Evolutionary conservation across 1,139 yeast species (phyloP).

Genomic region (Arxiozyma slooffiae): DNA sequence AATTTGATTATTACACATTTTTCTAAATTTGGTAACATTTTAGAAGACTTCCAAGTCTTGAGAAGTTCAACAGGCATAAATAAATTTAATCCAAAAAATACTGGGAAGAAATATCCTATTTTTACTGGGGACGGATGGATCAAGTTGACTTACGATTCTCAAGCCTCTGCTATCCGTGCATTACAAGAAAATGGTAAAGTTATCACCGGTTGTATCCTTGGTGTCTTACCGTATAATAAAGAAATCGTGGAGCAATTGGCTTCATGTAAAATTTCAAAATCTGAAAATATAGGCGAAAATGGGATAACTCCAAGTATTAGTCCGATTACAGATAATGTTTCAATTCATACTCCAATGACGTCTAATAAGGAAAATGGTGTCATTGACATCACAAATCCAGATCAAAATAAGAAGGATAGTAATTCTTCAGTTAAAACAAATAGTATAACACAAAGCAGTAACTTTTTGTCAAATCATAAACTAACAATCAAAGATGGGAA

Average conservation of each 20-base stretch:
- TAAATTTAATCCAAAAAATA: slow-evolving; percentile 13
- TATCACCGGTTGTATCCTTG: slow-evolving; percentile 60
- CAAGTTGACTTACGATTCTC: slow-evolving; percentile 69
- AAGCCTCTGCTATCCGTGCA: slow-evolving; percentile 72
- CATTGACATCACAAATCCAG: neutral
- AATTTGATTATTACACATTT: slow-evolving; percentile 63
- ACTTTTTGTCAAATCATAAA: neutral
- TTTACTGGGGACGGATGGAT: slow-evolving; percentile 86
- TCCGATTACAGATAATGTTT: slow-evolving; percentile 14
- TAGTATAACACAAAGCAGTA: neutral
- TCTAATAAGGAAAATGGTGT: neutral
- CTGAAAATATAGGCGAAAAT: slow-evolving; percentile 46
- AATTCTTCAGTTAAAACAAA: neutral
- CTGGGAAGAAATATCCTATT: slow-evolving; percentile 41
- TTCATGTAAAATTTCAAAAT: slow-evolving; percentile 41
- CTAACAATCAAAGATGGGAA: neutral
- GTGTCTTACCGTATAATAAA: slow-evolving; percentile 64
- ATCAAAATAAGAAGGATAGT: neutral
- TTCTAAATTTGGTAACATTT: slow-evolving; percentile 66
- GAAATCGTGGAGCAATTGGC: slow-evolving; percentile 54
- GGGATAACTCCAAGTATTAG: neutral
- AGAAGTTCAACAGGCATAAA: slow-evolving; percentile 27
- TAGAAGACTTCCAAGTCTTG: slow-evolving; percentile 58
- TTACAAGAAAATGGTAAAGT: slow-evolving; percentile 70
- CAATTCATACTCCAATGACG: neutral